Conservation (phyloP, 768 basidiomycete genomes). For the Trametes maxima region DNA sequence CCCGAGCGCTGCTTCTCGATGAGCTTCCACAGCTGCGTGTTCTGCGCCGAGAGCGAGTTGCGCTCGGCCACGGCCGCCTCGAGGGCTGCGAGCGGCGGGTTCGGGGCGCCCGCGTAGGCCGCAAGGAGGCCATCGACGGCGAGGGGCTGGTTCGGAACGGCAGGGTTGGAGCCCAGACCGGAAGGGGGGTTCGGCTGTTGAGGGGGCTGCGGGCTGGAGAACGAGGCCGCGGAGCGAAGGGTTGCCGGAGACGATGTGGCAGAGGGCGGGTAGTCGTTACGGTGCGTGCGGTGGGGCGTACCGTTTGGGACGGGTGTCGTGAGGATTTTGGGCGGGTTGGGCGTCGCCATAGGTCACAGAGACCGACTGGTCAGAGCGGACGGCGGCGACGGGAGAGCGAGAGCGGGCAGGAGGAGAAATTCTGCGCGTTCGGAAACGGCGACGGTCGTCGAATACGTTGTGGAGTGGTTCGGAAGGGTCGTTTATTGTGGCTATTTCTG, state of each 20-base stretch:
- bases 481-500: constrained; percentile 12
- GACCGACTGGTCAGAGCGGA: neutral
- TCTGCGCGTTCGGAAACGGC: constrained; percentile 9
- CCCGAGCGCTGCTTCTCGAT: constrained; percentile 88
- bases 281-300: constrained; percentile 24
- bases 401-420: constrained; percentile 5
- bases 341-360: constrained; percentile 13
- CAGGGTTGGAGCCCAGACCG: constrained; percentile 20
- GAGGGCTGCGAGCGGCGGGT: constrained; percentile 62
- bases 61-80: constrained; percentile 80
- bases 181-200: constrained; percentile 25
- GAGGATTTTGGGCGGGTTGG: constrained; percentile 19
- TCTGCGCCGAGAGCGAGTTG: constrained; percentile 79
- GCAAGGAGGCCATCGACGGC: constrained; percentile 58
- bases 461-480: neutral
- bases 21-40: constrained; percentile 91
- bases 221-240: constrained; percentile 21
- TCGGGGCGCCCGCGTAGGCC: constrained; percentile 51
- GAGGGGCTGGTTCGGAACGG: constrained; percentile 40
- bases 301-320: constrained; percentile 20
- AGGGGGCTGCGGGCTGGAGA: constrained; percentile 24
- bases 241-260: constrained; percentile 24
- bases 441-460: neutral
- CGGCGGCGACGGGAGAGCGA: neutral
- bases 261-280: constrained; percentile 23